Evolutionary conservation across 768 basidiomycete species (phyloP), one percentile per base, ranked within the genome.

Genomic region (Naganishia randhawae): DNA sequence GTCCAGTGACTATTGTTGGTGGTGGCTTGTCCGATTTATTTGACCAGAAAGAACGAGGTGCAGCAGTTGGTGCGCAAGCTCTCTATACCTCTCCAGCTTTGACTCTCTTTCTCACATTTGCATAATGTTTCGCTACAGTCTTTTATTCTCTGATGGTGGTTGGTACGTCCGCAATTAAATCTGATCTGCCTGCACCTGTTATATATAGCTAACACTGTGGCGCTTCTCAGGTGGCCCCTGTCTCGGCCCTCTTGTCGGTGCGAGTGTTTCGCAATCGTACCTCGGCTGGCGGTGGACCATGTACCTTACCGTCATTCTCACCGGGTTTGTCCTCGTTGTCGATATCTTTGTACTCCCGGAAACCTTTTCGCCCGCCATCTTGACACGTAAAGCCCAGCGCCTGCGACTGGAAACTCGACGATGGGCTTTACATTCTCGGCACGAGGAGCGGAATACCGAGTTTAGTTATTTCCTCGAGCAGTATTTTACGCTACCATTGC

Each of bases 241-340:
- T 61, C 57, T 61, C 11, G 57, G 57, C 9, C 57, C 57, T 11
- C 57, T 61, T 25, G 57, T 61, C 25, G 57, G 57, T 13, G 65
- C 70, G 9, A 73, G 77, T 0, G 74, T 80, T 25, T 71, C 73
- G 11, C 53, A 75, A 48, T 73, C 71, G 25, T 75, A 72, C 25
- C 70, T 80, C 2, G 77, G 78, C 1, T 81, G 80, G 80, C 45
- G 80, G 22, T 81, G 80, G 80, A 80, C 80, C 3, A 73, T 76
- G 71, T 81, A 79, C 68, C 72, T 80, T 29, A 67, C 69, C 39
- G 71, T 80, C 22, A 79, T 80, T 67, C 69, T 80, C 27, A 73
- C 76, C 16, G 70, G 71, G 25, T 31, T 68, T n/a, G 69, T 80
- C 45, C 45, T 76, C 27, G 9, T 71, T 31, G 25, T 76, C 45